A percentile compares a stretch with the other conserved stretches of the same genome.
Evolutionary conservation across 2,329 filamentous ascomycete genomes (phyloP).

Genomic region (Samsoniella hepiali): DNA sequence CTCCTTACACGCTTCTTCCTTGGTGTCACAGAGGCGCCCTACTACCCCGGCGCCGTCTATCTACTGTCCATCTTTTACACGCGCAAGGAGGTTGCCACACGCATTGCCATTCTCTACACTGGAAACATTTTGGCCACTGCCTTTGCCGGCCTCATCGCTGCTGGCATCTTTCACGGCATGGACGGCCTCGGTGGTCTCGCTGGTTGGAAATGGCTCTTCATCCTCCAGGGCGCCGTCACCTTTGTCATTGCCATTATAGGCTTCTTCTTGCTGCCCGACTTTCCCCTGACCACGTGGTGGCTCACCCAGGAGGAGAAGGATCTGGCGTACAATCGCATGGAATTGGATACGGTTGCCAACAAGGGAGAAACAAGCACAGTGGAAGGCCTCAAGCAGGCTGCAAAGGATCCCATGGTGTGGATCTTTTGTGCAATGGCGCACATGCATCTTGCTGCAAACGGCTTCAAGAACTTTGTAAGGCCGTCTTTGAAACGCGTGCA

Average conservation of each 20-base stretch:
- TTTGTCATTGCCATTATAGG: constrained; percentile 23
- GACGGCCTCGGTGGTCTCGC: constrained; percentile 47
- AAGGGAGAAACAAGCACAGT: constrained; percentile 24
- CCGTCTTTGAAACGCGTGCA: background rate
- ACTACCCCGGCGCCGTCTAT: constrained; percentile 49
- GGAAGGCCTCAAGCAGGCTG: constrained; percentile 33
- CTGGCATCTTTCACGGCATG: constrained; percentile 51
- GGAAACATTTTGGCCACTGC: constrained; percentile 65
- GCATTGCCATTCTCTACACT: constrained; percentile 56
- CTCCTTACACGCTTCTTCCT: constrained; percentile 46
- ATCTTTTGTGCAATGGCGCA: constrained; percentile 48
- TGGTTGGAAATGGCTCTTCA: constrained; percentile 65
- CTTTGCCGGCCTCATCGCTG: constrained; percentile 61
- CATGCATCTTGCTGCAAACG: constrained; percentile 46
- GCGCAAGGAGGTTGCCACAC: constrained; percentile 59
- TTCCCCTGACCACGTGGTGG: constrained; percentile 39
- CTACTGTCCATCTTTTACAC: constrained; percentile 55
- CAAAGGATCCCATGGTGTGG: constrained; percentile 42
- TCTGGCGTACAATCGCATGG: constrained; percentile 37
- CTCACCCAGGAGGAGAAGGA: constrained; percentile 42
- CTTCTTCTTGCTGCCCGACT: constrained; percentile 27
- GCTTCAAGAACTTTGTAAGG: constrained; percentile 40
- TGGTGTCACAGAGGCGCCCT: constrained; percentile 47
- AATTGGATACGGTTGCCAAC: constrained; percentile 26
- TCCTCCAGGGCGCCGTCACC: constrained; percentile 55